Evolutionary conservation across 2,329 filamentous ascomycete genomes (phyloP).

Genomic region (Leptographium radiaticola): DNA sequence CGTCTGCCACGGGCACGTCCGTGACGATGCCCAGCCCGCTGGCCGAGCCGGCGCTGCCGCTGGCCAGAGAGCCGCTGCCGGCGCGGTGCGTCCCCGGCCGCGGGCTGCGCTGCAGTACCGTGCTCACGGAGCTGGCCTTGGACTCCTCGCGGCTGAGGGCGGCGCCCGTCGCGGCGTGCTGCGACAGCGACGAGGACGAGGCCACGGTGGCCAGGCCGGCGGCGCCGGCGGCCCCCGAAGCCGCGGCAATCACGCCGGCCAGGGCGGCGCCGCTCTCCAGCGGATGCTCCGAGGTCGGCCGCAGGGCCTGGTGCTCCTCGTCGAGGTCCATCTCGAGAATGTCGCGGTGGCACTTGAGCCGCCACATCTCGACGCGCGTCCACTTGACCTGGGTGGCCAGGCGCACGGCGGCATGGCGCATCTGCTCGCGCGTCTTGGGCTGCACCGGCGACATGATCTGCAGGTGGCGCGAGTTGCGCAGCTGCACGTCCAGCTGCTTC

Average conservation of each 20-base stretch:
- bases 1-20: slow-evolving; percentile 28
- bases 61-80: slow-evolving; percentile 12
- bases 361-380: slow-evolving; percentile 91
- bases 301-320: slow-evolving; percentile 48
- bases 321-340: slow-evolving; percentile 76
- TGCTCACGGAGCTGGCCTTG: slow-evolving; percentile 20
- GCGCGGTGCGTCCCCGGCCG: slow-evolving; percentile 20
- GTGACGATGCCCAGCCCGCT: slow-evolving; percentile 10
- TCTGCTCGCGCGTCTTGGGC: slow-evolving; percentile 73
- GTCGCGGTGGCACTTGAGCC: slow-evolving; percentile 77
- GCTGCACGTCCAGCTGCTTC: slow-evolving; percentile 66
- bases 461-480: slow-evolving; percentile 83
- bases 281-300: slow-evolving; percentile 18
- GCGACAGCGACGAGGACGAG: not conserved
- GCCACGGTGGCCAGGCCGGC: not conserved
- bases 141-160: slow-evolving; percentile 17
- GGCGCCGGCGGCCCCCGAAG: not conserved
- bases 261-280: slow-evolving; percentile 10
- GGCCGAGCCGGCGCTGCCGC: slow-evolving; percentile 4
- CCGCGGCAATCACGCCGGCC: slow-evolving; percentile 7
- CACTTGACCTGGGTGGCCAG: slow-evolving; percentile 85
- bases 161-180: not conserved
- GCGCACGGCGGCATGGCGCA: slow-evolving; percentile 71
- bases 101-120: slow-evolving; percentile 20
- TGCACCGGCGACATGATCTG: slow-evolving; percentile 83